These are phyloP conservation scores for Blastobotrys mokoenaii DNA, from an alignment of 805 yeast species.

Conservation along the genomic window DNA sequence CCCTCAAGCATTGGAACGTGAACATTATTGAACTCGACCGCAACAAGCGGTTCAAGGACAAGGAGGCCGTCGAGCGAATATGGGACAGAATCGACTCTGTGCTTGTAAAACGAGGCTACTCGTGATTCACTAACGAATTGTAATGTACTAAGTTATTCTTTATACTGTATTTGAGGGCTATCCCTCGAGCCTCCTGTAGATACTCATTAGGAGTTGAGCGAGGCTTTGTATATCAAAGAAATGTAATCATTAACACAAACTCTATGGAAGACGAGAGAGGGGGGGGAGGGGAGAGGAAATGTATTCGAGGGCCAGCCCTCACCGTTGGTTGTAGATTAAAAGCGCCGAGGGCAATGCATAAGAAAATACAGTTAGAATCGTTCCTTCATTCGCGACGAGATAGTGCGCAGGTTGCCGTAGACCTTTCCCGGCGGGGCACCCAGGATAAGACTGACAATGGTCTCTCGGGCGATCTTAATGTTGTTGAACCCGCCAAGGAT, in stretches of 20 bases:
- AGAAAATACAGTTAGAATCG: no score
- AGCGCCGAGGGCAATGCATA: neutral
- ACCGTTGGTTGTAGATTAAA: no score
- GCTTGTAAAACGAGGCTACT: slow-evolving; percentile 60
- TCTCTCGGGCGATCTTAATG: slow-evolving; percentile 96
- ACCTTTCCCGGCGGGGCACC: slow-evolving; percentile 99
- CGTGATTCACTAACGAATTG: no score
- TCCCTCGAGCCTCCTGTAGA: no score
- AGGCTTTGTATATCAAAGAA: no score
- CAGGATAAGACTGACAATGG: slow-evolving; percentile 86
- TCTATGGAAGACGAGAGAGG: no score
- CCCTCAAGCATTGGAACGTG: slow-evolving; percentile 83
- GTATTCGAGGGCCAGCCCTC: no score
- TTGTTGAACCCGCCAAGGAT: slow-evolving; percentile 95
- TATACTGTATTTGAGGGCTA: no score
- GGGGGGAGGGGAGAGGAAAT: no score
- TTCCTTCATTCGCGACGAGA: slow-evolving; percentile 95
- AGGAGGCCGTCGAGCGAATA: slow-evolving; percentile 73
- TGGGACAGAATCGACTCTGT: slow-evolving; percentile 80
- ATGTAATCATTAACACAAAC: no score
- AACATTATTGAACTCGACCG: slow-evolving; percentile 70
- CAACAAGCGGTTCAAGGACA: slow-evolving; percentile 76
- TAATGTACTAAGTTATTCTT: no score
- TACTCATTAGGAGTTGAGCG: no score
- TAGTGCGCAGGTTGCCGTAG: slow-evolving; percentile 92